Evolutionary conservation across 2,329 filamentous ascomycete genomes (phyloP).

Genomic region (Tolypocladium endophyticum): DNA sequence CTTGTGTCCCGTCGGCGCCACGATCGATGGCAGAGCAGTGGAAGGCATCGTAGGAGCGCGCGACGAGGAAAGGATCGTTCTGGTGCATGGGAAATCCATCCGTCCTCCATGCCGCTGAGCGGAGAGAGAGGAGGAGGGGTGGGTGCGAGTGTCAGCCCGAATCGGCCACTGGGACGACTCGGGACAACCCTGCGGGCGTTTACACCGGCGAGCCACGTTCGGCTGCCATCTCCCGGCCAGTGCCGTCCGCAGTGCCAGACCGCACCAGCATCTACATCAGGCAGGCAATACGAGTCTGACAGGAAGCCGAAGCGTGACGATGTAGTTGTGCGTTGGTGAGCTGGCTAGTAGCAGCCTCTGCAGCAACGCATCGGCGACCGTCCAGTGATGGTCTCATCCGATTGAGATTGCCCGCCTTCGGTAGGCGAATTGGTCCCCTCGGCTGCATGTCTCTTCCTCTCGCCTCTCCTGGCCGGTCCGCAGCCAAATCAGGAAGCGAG

Average conservation of each 20-base stretch:
- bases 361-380: not conserved
- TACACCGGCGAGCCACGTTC: slow-evolving; percentile 4
- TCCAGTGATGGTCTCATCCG: not conserved
- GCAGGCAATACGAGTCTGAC: not conserved
- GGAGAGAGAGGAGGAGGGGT: not conserved
- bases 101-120: not conserved
- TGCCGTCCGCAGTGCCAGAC: not conserved
- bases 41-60: not conserved
- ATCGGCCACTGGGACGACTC: not conserved
- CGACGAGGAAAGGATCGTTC: not conserved
- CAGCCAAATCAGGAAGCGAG: not conserved
- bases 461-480: not conserved
- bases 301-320: not conserved
- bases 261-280: not conserved
- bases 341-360: not conserved
- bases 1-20: not conserved
- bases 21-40: not conserved
- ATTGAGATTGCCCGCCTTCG: not conserved
- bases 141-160: not conserved
- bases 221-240: slow-evolving; percentile 4
- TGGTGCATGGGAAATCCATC: not conserved
- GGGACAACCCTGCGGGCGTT: not conserved
- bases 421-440: not conserved
- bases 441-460: not conserved
- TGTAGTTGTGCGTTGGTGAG: not conserved